Conservation (phyloP, 2,329 filamentous ascomycete species). For the Trichoderma guizhouense region DNA sequence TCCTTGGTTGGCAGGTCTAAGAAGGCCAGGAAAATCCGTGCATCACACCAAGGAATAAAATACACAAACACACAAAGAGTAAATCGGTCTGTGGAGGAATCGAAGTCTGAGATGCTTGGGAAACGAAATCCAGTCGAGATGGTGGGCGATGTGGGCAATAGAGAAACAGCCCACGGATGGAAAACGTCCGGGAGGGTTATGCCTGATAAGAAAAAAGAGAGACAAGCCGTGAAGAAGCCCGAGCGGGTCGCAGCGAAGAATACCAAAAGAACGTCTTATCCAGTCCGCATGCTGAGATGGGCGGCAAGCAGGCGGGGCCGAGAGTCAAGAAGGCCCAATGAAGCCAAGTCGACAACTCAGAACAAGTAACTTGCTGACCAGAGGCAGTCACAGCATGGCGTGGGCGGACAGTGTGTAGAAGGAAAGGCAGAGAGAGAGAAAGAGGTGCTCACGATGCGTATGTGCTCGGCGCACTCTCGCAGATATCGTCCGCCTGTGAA, state of each 20-base stretch:
- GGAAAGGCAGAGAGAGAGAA: background rate
- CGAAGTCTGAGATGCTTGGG: background rate
- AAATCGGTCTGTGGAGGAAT: slow-evolving; percentile 2
- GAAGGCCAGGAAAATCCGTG: slow-evolving; percentile 5
- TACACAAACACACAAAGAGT: background rate
- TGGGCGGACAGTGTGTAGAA: background rate
- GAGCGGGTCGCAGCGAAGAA: slow-evolving; percentile 12
- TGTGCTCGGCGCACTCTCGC: background rate
- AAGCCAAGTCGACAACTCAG: slow-evolving; percentile 4
- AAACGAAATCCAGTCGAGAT: slow-evolving; percentile 1
- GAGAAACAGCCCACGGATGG: background rate
- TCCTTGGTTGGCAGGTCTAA: background rate
- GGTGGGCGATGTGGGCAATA: background rate
- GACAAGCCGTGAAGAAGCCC: slow-evolving; percentile 15
- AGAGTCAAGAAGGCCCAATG: slow-evolving; percentile 14
- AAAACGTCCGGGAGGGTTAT: slow-evolving; percentile 8
- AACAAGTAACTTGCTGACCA: background rate
- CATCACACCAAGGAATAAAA: slow-evolving; percentile 11
- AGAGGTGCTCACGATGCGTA: slow-evolving; percentile 16
- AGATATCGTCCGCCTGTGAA: background rate
- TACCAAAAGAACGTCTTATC: slow-evolving; percentile 11
- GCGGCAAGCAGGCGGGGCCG: slow-evolving; percentile 17
- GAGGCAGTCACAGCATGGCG: slow-evolving; percentile 19
- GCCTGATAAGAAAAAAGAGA: slow-evolving; percentile 10
- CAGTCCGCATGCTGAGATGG: slow-evolving; percentile 14